Evolutionary conservation across 2,329 filamentous ascomycete genomes (phyloP).

Genomic region (Harringtonia aguacate): DNA sequence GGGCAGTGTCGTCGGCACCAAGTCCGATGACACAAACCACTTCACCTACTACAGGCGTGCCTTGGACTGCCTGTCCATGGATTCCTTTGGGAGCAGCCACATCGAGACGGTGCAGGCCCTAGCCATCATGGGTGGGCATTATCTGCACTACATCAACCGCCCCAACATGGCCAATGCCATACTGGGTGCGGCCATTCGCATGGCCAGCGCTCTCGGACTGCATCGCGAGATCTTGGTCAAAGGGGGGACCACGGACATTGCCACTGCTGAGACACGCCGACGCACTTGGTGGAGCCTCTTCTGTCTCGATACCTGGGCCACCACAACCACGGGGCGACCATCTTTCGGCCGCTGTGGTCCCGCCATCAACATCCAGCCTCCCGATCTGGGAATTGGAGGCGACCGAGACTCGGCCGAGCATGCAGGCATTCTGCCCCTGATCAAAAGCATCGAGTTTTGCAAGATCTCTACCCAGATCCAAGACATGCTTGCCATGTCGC

Average conservation of each 20-base stretch:
- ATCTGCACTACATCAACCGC: slow-evolving; percentile 67
- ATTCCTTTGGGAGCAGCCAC: slow-evolving; percentile 58
- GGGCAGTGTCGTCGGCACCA: slow-evolving; percentile 59
- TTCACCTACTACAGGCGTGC: slow-evolving; percentile 60
- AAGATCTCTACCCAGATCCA: slow-evolving; percentile 70
- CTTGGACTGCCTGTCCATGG: slow-evolving; percentile 55
- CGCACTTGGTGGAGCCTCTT: slow-evolving; percentile 69
- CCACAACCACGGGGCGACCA: slow-evolving; percentile 58
- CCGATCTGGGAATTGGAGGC: slow-evolving; percentile 39
- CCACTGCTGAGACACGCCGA: slow-evolving; percentile 49
- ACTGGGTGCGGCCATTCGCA: slow-evolving; percentile 58
- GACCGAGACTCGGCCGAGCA: slow-evolving; percentile 43
- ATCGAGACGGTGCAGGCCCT: slow-evolving; percentile 65
- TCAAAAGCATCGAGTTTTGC: slow-evolving; percentile 71
- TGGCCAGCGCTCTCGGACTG: slow-evolving; percentile 63
- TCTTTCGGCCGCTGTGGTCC: slow-evolving; percentile 58
- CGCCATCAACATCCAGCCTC: slow-evolving; percentile 55
- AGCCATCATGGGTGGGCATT: slow-evolving; percentile 62
- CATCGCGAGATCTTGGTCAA: slow-evolving; percentile 49
- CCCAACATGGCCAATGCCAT: slow-evolving; percentile 68
- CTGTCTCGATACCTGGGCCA: slow-evolving; percentile 64
- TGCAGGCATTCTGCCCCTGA: slow-evolving; percentile 56
- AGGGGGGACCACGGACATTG: slow-evolving; percentile 32
- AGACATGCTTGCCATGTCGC: slow-evolving; percentile 60
- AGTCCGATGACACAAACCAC: slow-evolving; percentile 54